Percentiles rank a stretch among this genome's conserved stretches.
Evolutionary conservation across 1,139 yeast genomes (phyloP).

Genomic region (Yarrowia galli): DNA sequence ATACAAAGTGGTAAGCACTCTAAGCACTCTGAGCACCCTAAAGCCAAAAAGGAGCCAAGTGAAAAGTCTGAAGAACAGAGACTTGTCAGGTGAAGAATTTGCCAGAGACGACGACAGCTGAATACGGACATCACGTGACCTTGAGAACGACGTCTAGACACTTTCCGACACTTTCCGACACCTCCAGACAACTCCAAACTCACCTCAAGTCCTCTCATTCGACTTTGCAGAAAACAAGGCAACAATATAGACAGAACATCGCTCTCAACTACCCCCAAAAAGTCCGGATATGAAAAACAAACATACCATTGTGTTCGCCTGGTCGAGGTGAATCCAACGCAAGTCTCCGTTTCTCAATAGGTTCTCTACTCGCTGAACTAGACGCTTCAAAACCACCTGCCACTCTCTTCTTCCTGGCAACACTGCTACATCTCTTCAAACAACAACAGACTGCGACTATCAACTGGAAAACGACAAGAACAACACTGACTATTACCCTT

Average conservation of each 20-base stretch:
- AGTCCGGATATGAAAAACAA: background rate
- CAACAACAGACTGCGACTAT: background rate
- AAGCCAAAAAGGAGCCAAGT: conserved; percentile 2
- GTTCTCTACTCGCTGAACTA: background rate
- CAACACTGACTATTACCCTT: background rate
- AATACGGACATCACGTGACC: background rate
- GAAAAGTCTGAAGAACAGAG: conserved; percentile 14
- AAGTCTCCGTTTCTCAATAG: background rate
- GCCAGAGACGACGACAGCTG: no score
- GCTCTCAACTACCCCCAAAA: background rate
- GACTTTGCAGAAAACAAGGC: background rate
- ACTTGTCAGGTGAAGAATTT: background rate
- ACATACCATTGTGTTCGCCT: background rate
- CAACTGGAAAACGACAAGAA: background rate
- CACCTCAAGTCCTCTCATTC: background rate
- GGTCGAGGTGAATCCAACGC: background rate
- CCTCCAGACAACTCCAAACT: background rate
- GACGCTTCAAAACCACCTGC: background rate
- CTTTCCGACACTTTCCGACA: no score
- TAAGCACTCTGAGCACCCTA: no score
- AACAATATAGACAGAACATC: background rate
- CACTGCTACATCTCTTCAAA: background rate
- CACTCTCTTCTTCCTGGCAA: background rate
- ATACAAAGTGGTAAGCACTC: conserved; percentile 27
- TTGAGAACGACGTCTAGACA: no score